Conservation (phyloP, 2,329 filamentous ascomycete genomes). For the Xylariaceae sp. region DNA sequence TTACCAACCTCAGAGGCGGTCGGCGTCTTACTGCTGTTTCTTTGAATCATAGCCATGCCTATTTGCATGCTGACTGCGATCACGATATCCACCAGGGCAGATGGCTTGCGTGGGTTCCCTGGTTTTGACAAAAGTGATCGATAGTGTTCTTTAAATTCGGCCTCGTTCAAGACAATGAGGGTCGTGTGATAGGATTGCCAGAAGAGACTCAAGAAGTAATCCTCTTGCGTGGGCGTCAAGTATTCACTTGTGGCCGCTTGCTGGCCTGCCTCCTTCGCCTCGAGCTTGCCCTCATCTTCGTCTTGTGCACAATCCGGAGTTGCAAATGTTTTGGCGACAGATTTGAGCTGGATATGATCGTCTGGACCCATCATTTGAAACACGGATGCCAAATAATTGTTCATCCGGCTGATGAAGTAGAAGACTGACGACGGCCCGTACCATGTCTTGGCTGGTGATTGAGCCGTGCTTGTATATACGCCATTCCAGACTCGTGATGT, state of each 20-base stretch:
- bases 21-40: conserved; percentile 9
- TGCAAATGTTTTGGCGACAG: conserved; percentile 15
- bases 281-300: conserved; percentile 11
- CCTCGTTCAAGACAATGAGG: conserved; percentile 39
- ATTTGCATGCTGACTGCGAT: conserved; percentile 49
- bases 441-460: conserved; percentile 30
- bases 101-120: conserved; percentile 32
- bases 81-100: conserved; percentile 48
- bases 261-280: conserved; percentile 8
- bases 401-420: conserved; percentile 38
- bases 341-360: conserved; percentile 27
- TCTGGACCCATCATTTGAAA: conserved; percentile 28
- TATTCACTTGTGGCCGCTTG: conserved; percentile 19
- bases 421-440: conserved; percentile 39
- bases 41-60: conserved; percentile 27
- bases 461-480: conserved; percentile 30
- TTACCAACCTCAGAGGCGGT: conserved; percentile 14
- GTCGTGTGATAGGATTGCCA: conserved; percentile 43
- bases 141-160: conserved; percentile 40
- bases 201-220: conserved; percentile 42
- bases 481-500: conserved; percentile 29
- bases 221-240: conserved; percentile 38
- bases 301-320: conserved; percentile 15
- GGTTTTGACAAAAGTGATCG: conserved; percentile 33
- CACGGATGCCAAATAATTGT: conserved; percentile 28